Evolutionary conservation across 495 filamentous ascomycete species (phyloP).

Genomic region (Trichoderma orchidacearum): DNA sequence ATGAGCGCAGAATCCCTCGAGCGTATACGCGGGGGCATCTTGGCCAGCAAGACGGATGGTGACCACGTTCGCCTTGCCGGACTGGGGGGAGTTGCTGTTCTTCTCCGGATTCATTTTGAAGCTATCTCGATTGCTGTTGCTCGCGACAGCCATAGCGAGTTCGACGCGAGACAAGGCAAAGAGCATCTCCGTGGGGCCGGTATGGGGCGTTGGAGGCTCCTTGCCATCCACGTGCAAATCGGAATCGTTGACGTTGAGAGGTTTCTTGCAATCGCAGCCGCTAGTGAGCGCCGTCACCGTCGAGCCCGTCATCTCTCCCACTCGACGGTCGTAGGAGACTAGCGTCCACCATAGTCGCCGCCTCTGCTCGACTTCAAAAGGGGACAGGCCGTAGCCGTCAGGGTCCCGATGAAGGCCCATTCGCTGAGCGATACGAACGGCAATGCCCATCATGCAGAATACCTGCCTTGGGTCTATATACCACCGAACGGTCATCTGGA

Average conservation of each 20-base stretch:
- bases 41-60: constrained; percentile 31
- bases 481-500: constrained; percentile 27
- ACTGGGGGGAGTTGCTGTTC: neutral
- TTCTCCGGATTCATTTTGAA: neutral
- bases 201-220: constrained; percentile 24
- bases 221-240: constrained; percentile 36
- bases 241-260: constrained; percentile 42
- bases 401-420: constrained; percentile 56
- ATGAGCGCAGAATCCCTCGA: constrained; percentile 38
- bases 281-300: constrained; percentile 42
- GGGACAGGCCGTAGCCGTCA: constrained; percentile 41
- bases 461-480: constrained; percentile 33
- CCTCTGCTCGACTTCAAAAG: constrained; percentile 57
- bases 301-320: constrained; percentile 51
- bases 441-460: constrained; percentile 47
- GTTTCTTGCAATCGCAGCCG: constrained; percentile 30
- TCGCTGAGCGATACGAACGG: constrained; percentile 53
- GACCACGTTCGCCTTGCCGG: constrained; percentile 9
- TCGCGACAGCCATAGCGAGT: constrained; percentile 31
- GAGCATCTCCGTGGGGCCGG: constrained; percentile 36
- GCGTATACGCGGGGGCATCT: constrained; percentile 29
- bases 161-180: constrained; percentile 34
- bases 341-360: constrained; percentile 63
- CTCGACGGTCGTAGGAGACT: constrained; percentile 47
- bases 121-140: constrained; percentile 11